phyloP scores from a whole-genome alignment of 2,329 filamentous ascomycete species.

The Aspergillus fumigatiaffinis region DNA sequence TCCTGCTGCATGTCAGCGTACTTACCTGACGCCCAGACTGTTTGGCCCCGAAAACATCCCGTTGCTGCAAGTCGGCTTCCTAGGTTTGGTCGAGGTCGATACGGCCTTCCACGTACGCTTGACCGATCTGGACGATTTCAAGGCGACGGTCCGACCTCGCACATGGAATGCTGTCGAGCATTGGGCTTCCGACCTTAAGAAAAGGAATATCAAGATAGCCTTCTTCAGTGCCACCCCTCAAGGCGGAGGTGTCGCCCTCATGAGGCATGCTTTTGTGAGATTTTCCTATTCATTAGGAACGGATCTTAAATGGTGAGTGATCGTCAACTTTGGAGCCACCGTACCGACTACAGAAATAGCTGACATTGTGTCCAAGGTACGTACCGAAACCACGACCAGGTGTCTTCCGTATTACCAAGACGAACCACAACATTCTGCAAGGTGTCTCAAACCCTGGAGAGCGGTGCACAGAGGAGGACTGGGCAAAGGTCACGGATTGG shows the following conservation, averaged over 20 bases:
- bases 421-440: constrained; percentile 83
- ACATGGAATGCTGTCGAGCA: constrained; percentile 66
- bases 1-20: neutral
- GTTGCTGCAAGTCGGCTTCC: constrained; percentile 61
- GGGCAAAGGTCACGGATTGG: constrained; percentile 65
- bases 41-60: constrained; percentile 71
- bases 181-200: constrained; percentile 60
- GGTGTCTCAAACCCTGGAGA: constrained; percentile 66
- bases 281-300: constrained; percentile 65
- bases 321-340: neutral
- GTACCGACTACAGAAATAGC: constrained; percentile 4
- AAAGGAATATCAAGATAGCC: constrained; percentile 63
- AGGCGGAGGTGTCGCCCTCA: constrained; percentile 76
- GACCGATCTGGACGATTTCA: constrained; percentile 55
- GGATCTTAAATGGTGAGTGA: constrained; percentile 66
- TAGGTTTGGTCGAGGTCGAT: constrained; percentile 68
- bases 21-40: constrained; percentile 44
- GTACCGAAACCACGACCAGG: constrained; percentile 76
- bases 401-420: constrained; percentile 80
- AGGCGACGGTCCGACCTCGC: constrained; percentile 54
- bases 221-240: constrained; percentile 80
- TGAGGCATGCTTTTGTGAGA: constrained; percentile 74
- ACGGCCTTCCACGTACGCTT: constrained; percentile 61
- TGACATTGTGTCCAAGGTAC: constrained; percentile 40
- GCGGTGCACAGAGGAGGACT: constrained; percentile 60